Conservation (phyloP, 345 rosid species). For the Noccaea caerulescens region DNA sequence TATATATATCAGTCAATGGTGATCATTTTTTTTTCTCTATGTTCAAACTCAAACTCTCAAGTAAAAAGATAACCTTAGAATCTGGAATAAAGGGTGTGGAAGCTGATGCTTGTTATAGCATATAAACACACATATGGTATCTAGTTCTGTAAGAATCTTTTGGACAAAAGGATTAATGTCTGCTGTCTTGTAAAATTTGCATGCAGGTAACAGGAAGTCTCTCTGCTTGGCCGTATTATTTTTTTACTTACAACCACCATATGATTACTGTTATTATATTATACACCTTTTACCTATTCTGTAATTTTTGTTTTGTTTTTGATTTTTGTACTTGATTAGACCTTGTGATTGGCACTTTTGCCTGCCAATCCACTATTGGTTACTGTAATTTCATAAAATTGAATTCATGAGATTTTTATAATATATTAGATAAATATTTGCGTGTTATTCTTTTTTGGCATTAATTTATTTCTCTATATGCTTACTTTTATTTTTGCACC, state of each 20-base stretch:
- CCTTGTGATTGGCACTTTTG: conserved; percentile 23
- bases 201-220: conserved; percentile 40
- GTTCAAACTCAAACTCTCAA: conserved; percentile 15
- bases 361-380: not conserved
- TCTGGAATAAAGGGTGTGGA: conserved; percentile 35
- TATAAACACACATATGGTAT: not conserved
- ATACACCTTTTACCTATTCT: conserved; percentile 25
- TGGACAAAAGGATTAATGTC: conserved; percentile 26
- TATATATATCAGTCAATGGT: conserved; percentile 3
- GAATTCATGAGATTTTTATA: conserved; percentile 12
- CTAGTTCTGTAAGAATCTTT: conserved; percentile 23
- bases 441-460: not conserved
- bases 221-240: conserved; percentile 35
- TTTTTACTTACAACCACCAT: conserved; percentile 17
- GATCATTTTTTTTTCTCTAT: not conserved
- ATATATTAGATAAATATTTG: not conserved
- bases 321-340: conserved; percentile 19
- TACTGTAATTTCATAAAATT: conserved; percentile 37
- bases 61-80: conserved; percentile 24
- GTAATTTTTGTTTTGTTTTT: conserved; percentile 30
- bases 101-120: conserved; percentile 31
- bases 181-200: not conserved
- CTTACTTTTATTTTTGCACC: not conserved
- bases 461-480: not conserved
- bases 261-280: conserved; percentile 39